Percentiles rank a stretch among this genome's conserved stretches.
phyloP scores from a whole-genome alignment of 805 yeast genomes.

The Lachancea dasiensis region DNA sequence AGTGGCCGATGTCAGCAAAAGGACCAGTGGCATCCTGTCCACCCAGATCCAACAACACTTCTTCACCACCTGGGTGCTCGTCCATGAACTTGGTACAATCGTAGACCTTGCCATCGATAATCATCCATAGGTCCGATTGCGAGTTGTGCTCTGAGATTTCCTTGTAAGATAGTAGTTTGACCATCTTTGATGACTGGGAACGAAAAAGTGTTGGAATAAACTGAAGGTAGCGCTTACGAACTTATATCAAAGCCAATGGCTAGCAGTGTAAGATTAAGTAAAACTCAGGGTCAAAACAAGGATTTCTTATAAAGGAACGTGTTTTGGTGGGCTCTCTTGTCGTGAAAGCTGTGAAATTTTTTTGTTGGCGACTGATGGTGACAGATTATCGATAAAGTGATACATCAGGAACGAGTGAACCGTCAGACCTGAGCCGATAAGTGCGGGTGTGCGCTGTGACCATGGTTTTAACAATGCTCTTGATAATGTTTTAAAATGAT shows the following conservation, averaged over 20 bases:
- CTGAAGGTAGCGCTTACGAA: no score
- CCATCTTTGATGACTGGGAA: conserved; percentile 29
- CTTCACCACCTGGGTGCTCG: conserved; percentile 77
- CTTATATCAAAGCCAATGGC: no score
- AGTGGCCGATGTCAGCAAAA: conserved; percentile 92
- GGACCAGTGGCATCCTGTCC: conserved; percentile 81
- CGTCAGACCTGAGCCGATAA: no score
- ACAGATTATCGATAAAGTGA: neutral
- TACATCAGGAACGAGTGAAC: no score
- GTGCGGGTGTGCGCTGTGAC: no score
- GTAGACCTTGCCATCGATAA: conserved; percentile 76
- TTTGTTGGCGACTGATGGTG: neutral
- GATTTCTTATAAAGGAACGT: no score
- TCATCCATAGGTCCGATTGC: conserved; percentile 80
- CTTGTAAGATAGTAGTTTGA: conserved; percentile 51
- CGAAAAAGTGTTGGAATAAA: neutral
- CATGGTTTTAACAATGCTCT: no score
- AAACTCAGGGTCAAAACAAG: no score
- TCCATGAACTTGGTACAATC: conserved; percentile 60
- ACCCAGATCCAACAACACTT: conserved; percentile 69
- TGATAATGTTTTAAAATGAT: no score
- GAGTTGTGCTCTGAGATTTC: conserved; percentile 69
- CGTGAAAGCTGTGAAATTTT: conserved; percentile 4
- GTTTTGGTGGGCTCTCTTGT: neutral
- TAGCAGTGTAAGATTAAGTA: no score